Conservation (phyloP, 495 filamentous ascomycete genomes). For the Aspergillus biplanus region DNA sequence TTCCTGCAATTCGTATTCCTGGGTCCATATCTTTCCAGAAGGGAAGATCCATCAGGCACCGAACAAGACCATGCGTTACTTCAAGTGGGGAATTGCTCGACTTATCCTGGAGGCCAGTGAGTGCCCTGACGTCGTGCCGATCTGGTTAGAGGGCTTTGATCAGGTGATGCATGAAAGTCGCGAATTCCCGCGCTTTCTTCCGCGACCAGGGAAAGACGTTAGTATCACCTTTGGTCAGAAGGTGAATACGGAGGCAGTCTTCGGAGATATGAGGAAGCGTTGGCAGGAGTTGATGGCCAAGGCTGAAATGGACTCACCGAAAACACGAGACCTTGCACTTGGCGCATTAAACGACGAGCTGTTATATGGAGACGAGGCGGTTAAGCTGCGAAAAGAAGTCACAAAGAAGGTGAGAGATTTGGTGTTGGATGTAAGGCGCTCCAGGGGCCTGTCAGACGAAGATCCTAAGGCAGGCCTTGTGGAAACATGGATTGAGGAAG, state of each 20-base stretch:
- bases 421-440: constrained; percentile 73
- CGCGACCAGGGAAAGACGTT: constrained; percentile 70
- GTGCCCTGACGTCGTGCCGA: constrained; percentile 83
- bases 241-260: constrained; percentile 52
- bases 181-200: constrained; percentile 77
- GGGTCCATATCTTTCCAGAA: constrained; percentile 97
- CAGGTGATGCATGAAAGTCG: constrained; percentile 82
- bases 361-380: constrained; percentile 71
- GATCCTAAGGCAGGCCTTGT: constrained; percentile 68
- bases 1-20: constrained; percentile 64
- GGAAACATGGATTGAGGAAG: constrained; percentile 65
- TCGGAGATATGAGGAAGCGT: constrained; percentile 65
- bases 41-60: constrained; percentile 90
- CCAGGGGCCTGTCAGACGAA: constrained; percentile 75
- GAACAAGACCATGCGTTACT: constrained; percentile 82
- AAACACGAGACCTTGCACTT: constrained; percentile 45
- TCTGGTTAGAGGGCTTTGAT: constrained; percentile 90
- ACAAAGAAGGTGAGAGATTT: constrained; percentile 76
- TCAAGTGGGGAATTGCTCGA: constrained; percentile 93
- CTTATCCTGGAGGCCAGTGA: constrained; percentile 86
- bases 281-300: constrained; percentile 68
- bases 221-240: constrained; percentile 70
- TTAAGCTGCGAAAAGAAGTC: constrained; percentile 79
- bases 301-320: constrained; percentile 36
- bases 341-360: constrained; percentile 72